phyloP scores from a whole-genome alignment of 2,329 filamentous ascomycete genomes.

The Alternaria sp. region DNA sequence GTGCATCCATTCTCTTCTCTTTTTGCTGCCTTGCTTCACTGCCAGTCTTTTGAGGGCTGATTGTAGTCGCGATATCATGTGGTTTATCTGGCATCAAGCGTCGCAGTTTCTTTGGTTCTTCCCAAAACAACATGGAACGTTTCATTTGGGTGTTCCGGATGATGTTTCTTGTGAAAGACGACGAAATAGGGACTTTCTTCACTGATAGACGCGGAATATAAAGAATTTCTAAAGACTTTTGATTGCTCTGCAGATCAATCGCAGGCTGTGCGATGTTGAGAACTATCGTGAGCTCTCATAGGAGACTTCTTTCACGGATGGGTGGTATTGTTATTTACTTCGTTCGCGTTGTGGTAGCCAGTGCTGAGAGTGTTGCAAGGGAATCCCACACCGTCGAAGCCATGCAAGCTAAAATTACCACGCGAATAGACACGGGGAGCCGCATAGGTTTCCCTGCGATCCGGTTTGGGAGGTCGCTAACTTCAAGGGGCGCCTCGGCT shows the following conservation, averaged over 20 bases:
- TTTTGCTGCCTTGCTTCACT: slow-evolving; percentile 6
- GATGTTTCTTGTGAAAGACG: slow-evolving; percentile 4
- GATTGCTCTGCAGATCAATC: neutral
- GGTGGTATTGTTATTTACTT: neutral
- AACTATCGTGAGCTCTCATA: neutral
- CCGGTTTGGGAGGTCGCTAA: neutral
- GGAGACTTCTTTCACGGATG: neutral
- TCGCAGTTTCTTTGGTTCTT: slow-evolving; percentile 18
- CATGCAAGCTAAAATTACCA: neutral
- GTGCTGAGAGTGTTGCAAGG: neutral
- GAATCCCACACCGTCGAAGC: neutral
- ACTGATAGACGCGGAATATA: slow-evolving; percentile 38
- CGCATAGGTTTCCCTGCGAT: neutral
- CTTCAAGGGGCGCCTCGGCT: slow-evolving; percentile 2
- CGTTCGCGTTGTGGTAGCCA: neutral
- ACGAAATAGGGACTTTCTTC: slow-evolving; percentile 10
- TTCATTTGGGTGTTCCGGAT: slow-evolving; percentile 25
- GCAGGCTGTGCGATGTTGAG: neutral
- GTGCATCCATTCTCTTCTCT: slow-evolving; percentile 1
- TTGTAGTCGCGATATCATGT: slow-evolving; percentile 19
- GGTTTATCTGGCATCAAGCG: slow-evolving; percentile 23
- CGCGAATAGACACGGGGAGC: neutral
- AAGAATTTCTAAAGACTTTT: slow-evolving; percentile 17
- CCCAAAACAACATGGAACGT: slow-evolving; percentile 31
- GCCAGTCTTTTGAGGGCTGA: slow-evolving; percentile 16